Percentiles rank a stretch among this genome's conserved stretches.
These are phyloP conservation scores for Houttuynia cordata DNA, from an alignment of 164 flowering plant species.

Conservation along the genomic window DNA sequence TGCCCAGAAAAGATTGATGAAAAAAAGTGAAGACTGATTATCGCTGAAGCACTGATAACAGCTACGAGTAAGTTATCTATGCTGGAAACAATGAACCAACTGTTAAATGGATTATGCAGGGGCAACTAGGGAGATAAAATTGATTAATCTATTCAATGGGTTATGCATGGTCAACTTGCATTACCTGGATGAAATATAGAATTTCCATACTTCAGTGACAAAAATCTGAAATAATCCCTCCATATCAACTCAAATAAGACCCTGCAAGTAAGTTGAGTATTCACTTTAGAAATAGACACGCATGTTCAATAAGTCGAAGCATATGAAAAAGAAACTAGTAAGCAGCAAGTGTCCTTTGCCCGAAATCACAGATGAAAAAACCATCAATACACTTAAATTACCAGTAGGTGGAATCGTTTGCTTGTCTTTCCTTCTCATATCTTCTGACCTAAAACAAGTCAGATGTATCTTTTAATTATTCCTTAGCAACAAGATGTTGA, in stretches of 20 bases:
- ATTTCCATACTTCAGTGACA: constrained; percentile 70
- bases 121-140: too few relatives aligned
- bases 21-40: too few relatives aligned
- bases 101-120: too few relatives aligned
- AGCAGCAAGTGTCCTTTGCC: background rate
- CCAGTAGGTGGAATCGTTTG: constrained; percentile 95
- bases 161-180: too few relatives aligned
- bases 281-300: background rate
- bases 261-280: constrained; percentile 32
- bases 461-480: constrained; percentile 4
- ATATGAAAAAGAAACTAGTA: too few relatives aligned
- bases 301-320: too few relatives aligned
- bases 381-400: constrained; percentile 9
- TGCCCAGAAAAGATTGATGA: background rate
- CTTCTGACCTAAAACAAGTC: constrained; percentile 54
- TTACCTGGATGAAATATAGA: constrained; percentile 77
- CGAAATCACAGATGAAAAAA: background rate
- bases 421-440: constrained; percentile 58
- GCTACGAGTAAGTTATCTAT: background rate
- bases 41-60: background rate
- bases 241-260: constrained; percentile 87
- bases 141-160: too few relatives aligned
- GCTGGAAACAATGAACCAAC: too few relatives aligned
- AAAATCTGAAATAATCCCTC: constrained; percentile 90
- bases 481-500: background rate